Evolutionary conservation across 2,329 filamentous ascomycete genomes (phyloP), one percentile per base, ranked within the genome.

Genomic region (Stachybotrys elegans): DNA sequence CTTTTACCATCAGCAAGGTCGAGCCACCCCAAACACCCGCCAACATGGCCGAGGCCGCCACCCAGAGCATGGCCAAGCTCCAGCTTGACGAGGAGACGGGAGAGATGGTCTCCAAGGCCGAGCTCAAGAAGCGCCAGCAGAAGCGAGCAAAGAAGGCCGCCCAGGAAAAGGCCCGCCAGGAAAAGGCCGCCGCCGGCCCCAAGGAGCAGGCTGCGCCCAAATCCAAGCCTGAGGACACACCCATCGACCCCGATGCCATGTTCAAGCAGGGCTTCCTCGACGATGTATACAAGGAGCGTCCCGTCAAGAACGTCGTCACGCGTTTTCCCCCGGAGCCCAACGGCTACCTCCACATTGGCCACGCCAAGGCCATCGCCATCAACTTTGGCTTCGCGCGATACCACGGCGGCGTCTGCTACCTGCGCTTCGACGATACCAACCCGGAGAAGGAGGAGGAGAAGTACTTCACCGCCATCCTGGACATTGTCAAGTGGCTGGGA

Each of bases 351-450:
- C 91, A 96, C 61, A 86, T 97, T 54, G 92, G 92, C 16, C 93
- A 97, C 62, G 87, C 86, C 52, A 97, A 97, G 71, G 92, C 93
- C 19, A 96, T 97, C 63, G 86, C 89, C 1, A 82, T 97, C 65
- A 95, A 97, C 68, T 97, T 97, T 68, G 92, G 92, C 6, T 97
- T 96, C 62, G 92, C 92, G 13, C 81, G 79, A 58, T 83, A 84
- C 58, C 87, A 95, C 61, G 86, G 85, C 25, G 92, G 92, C 46
- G 38, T 40, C 16, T 40, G 38, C 38, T 40, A 40, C 38, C 38
- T 40, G 2, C 38, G 92, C 56, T 95, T 88, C 63, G 93, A 97
- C 62, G 93, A 97, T 57, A 97, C 93, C 13, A 97, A 97, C 63
- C 93, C 93, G 2, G 88, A 91, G 51, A 88, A 87, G 39, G 93